Evolutionary conservation across 1,139 yeast genomes (phyloP).

Genomic region (Saccharomyces hybrid): DNA sequence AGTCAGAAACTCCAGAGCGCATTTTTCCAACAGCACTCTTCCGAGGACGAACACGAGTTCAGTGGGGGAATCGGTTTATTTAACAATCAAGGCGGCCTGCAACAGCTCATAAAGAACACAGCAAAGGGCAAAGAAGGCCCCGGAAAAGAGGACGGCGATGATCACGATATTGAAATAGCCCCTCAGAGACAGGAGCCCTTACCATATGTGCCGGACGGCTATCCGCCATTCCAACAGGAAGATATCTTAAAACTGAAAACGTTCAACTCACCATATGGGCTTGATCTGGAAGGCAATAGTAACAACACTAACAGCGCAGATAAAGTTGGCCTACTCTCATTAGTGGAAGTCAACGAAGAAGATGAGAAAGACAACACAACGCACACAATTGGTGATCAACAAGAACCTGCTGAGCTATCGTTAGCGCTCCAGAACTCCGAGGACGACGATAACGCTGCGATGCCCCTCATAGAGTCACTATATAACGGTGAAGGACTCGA

Average conservation of each 20-base stretch:
- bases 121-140: neutral
- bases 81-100: neutral
- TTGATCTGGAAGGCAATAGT: conserved; percentile 5
- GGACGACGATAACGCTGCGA: neutral
- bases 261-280: conserved; percentile 13
- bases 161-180: conserved; percentile 21
- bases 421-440: neutral
- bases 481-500: conserved; percentile 16
- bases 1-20: conserved; percentile 16
- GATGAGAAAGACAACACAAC: neutral
- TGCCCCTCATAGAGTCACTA: conserved; percentile 7
- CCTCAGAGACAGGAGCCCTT: conserved; percentile 19
- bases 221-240: conserved; percentile 15
- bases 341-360: conserved; percentile 2
- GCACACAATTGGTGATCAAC: neutral
- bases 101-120: neutral
- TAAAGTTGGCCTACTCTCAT: conserved; percentile 5
- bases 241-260: conserved; percentile 23
- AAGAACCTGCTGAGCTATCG: neutral
- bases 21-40: conserved; percentile 4
- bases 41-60: conserved; percentile 6
- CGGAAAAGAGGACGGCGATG: conserved; percentile 5
- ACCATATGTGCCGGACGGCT: conserved; percentile 26
- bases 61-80: conserved; percentile 14
- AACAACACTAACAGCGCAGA: neutral